Base-by-base conservation (phyloP, 805 yeast species). In the Saccharomycopsis capsularis region DNA sequence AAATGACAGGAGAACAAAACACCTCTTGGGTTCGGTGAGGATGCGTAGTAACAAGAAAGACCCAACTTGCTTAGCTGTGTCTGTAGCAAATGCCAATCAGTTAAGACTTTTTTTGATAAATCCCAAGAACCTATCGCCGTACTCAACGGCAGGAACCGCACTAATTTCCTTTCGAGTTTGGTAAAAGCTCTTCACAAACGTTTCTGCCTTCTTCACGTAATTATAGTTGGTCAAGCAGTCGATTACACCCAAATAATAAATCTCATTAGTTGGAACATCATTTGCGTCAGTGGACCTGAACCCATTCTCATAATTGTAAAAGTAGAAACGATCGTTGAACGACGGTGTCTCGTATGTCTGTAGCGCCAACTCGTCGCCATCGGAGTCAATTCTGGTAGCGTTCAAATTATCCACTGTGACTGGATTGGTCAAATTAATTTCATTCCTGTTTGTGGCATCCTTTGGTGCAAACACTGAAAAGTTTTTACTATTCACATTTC, bases 231-330 rank as follows among this genome's bases (percentile, higher is more conserved):
- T 93, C 56, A 93, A 70, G 65, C 96, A 91, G 62, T 93, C 99
- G 55, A 93, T 93, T 35, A 93, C 82, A 6, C 99, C 99, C 58
- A 93, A 68, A 60, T 90, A 93, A 66, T 93, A 93, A 5, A 91
- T 76, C 47, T 82, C 76, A 27, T 78, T 71, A 32, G 77, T 60
- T 22, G 87, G 85, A 42, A 77, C 73, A 60, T 83, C 73, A 29
- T 74, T 58, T 47, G 70, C 80, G 59, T 82, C 77, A 1, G 95
- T 80, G 3, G 91, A 82, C 43, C 82, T 70, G 37, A 85, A 78
- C 2, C 97, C 98, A 16, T 96, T 96, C 62, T 85, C 89, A 58
- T 81, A 86, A 11, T 79, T 74, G 65, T 87, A 85, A 57, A 86
- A 86, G 35, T 72, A 69, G 52, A 75, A 78, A 47, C 71, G 71